Base-by-base conservation (phyloP, 345 rosid genomes). In the Sonneratia caseolaris region DNA sequence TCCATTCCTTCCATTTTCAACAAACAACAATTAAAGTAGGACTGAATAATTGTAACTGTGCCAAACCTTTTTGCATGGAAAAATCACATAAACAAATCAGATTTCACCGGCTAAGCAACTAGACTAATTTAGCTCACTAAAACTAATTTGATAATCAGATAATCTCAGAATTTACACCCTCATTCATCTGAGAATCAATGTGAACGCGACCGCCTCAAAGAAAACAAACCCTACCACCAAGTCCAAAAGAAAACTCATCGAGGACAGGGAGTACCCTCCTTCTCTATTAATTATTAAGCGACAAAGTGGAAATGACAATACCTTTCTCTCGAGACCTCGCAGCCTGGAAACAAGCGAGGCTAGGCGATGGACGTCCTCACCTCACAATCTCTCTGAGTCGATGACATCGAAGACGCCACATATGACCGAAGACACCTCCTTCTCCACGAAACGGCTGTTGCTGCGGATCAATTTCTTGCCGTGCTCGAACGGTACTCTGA, bases 261-360 rank as follows among this genome's bases (percentile, higher is more conserved):
- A n/a, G 21, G 22, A 57, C 19, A 32, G 10, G 4, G 27, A n/a
- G 42, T 24, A 49, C 37, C 9, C 36, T 66, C 38, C 16, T 7
- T 35, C 70, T 32, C 65, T 24, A 71, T 56, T 64, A 42, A 43
- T 14, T n/a, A 7, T 13, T 38, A 27, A 68, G n/a, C 47, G 0
- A 55, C 24, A 43, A 40, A 37, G 12, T 37, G 45, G 47, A 10
- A 72, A 47, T 21, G 15, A 21, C 21, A 24, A 24, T 73, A 90
- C 99, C 96, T 92, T 95, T 73, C 97, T 78, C 82, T 95, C 92
- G 69, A 95, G 92, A 36, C 99, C 99, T 76, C 90, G 99, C 77
- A 95, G 84, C 78, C 97, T 88, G 74, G 96, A 92, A 1, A 92
- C 99, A 27, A 92, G 93, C 66, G 86, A 81, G 51, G 84, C 82